Evolutionary conservation across 441 rosid species (phyloP), one percentile per base, ranked within the genome.

Genomic region (Erysimum cheiri): DNA sequence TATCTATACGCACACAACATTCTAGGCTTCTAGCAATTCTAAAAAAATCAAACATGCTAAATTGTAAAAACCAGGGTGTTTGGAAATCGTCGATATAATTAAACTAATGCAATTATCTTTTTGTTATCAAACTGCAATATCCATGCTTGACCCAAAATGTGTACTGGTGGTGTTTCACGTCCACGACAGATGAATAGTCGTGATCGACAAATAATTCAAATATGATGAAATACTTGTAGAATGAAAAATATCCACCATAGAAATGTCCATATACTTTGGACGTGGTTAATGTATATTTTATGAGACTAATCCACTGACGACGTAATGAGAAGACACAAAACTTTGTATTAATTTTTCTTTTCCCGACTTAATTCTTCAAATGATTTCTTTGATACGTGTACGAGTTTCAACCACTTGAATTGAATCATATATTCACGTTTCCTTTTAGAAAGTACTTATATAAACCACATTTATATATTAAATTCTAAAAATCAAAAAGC

Each of bases 171-270:
- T 2, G 47, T 32, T 22, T 24, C 67, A 70, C 67, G 68, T 52
- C 62, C n/a, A 61, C 37, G 62, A 55, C 36, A 61, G 62, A 52
- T 54, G 43, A 43, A 24, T 43, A 63, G 64, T 63, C 64, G 32
- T 33, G 56, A 13, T 70, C 43, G 19, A 52, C 17, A 53, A 46
- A 36, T 37, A 31, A 57, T 57, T 47, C 29, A 56, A 41, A 12
- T 39, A 47, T 64, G 64, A 47, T 56, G 15, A 35, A 64, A 36
- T 46, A 52, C 28, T 61, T 41, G 36, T 46, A 40, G 19, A 52
- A 60, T 52, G 22, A 41, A 49, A 41, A 54, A 71, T 43, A 54
- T 35, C 12, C 35, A 70, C 56, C 33, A 48, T 28, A 10, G 5
- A 24, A n/a, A 35, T 58, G 58, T 33, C 40, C 66, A 37, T 14